Evolutionary conservation across 441 rosid genomes (phyloP), one percentile per base, ranked within the genome.

Genomic region (Croton setiger): DNA sequence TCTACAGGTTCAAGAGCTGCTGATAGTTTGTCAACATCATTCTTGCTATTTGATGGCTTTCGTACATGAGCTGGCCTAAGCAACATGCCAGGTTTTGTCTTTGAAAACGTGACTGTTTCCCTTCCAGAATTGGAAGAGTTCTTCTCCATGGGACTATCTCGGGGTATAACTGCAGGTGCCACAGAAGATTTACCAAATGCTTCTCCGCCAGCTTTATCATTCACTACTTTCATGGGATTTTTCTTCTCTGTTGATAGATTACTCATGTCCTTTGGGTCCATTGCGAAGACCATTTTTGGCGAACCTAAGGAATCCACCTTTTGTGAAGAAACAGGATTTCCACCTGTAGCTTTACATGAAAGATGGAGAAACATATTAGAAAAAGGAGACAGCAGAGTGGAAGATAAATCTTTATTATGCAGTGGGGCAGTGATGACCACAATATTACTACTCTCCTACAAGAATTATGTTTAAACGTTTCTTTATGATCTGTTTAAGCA

Each of bases 11-110:
- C 91, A 66, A 79, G 76, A 76, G 78, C 67, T 21, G 27, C 70
- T 36, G 86, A 75, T 51, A 79, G 74, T 74, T 78, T 82, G 63
- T 87, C 83, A 15, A 84, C 66, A 47, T 90, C 98, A 70, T 61
- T 73, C 79, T 77, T 92, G 81, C 73, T 78, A 76, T 69, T 71
- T 59, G 90, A 87, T 31, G 79, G 86, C 80, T 77, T 88, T 75
- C 89, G 85, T 23, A 76, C 68, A 78, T 87, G 89, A 81, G 93
- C 91, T 72, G 99, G 99, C 81, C 85, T 85, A 33, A 88, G 89
- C 83, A 89, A 75, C 98, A 89, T 86, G 33, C 97, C 98, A 4
- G 96, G 92, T 76, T 82, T 88, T 23, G 98, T 92, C 86, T 73
- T 87, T 71, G 95, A 84, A 81, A 84, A 90, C 66, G 85, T 69